phyloP scores from a whole-genome alignment of 169 alveolate genomes.

The Plasmodium gonderi region DNA sequence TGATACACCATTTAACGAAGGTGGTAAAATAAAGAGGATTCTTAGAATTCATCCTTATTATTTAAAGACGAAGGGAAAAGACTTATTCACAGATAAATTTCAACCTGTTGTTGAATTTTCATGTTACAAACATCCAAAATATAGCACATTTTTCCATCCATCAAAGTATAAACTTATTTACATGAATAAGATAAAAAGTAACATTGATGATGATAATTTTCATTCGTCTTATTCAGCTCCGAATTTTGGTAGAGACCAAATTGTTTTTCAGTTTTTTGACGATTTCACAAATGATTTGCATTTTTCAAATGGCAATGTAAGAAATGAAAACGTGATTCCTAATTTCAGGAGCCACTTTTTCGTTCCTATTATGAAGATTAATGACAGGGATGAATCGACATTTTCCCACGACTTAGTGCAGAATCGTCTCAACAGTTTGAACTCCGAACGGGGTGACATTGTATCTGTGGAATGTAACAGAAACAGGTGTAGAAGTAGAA shows the following conservation, averaged over 20 bases:
- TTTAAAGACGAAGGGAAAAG: neutral
- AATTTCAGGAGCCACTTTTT: neutral
- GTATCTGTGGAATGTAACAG: no score
- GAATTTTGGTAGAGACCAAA: neutral
- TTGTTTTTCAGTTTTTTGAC: slow-evolving; percentile 28
- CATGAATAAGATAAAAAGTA: slow-evolving; percentile 7
- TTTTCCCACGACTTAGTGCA: no score
- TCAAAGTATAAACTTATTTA: slow-evolving; percentile 16
- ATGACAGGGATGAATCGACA: neutral
- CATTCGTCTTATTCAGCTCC: slow-evolving; percentile 54
- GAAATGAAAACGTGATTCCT: neutral
- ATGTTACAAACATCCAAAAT: slow-evolving; percentile 42
- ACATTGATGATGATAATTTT: neutral
- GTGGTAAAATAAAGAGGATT: neutral
- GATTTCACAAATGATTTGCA: neutral
- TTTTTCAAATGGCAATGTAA: neutral
- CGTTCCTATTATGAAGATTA: neutral
- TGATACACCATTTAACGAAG: slow-evolving; percentile 35
- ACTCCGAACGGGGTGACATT: no score
- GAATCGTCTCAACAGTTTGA: no score
- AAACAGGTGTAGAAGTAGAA: no score
- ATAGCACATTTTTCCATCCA: slow-evolving; percentile 16
- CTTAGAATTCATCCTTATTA: neutral
- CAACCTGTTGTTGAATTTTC: slow-evolving; percentile 34
- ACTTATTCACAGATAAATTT: neutral